These are phyloP conservation scores for Kodamaea neixiangensis DNA, from an alignment of 805 yeast genomes.

Conservation along the genomic window DNA sequence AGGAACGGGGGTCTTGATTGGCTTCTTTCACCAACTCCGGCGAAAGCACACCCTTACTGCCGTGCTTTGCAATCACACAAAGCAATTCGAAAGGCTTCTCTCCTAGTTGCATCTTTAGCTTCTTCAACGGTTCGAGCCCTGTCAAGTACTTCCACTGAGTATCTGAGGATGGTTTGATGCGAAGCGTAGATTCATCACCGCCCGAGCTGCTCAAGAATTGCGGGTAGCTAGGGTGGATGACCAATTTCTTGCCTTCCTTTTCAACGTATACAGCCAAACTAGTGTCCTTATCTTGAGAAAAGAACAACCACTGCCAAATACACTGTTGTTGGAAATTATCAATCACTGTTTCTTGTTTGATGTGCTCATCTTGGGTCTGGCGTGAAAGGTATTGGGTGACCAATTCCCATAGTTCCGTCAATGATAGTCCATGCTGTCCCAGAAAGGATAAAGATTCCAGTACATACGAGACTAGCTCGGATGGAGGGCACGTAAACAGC, in stretches of 20 bases:
- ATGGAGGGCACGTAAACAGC: conserved; percentile 21
- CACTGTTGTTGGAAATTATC: conserved; percentile 40
- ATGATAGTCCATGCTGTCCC: conserved; percentile 31
- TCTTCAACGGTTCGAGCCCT: conserved; percentile 46
- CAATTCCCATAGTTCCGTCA: conserved; percentile 30
- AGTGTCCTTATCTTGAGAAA: conserved; percentile 17
- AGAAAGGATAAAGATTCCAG: conserved; percentile 33
- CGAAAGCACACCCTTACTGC: conserved; percentile 59
- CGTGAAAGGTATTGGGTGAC: conserved; percentile 13
- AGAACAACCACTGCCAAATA: conserved; percentile 43
- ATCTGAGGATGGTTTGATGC: conserved; percentile 48
- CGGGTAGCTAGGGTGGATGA: conserved; percentile 20
- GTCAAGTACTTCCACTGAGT: conserved; percentile 60
- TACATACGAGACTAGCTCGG: conserved; percentile 24
- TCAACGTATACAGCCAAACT: conserved; percentile 17
- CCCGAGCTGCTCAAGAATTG: conserved; percentile 19
- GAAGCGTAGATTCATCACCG: conserved; percentile 15
- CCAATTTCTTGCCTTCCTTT: conserved; percentile 14
- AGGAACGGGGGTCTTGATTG: conserved; percentile 70
- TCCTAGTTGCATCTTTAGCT: conserved; percentile 55
- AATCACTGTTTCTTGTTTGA: conserved; percentile 21
- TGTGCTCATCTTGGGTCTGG: neutral
- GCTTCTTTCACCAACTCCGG: conserved; percentile 56
- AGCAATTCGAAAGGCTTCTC: conserved; percentile 54
- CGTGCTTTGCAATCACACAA: conserved; percentile 59